Evolutionary conservation across 805 yeast species (phyloP).

Genomic region (Pichia ethanolica): DNA sequence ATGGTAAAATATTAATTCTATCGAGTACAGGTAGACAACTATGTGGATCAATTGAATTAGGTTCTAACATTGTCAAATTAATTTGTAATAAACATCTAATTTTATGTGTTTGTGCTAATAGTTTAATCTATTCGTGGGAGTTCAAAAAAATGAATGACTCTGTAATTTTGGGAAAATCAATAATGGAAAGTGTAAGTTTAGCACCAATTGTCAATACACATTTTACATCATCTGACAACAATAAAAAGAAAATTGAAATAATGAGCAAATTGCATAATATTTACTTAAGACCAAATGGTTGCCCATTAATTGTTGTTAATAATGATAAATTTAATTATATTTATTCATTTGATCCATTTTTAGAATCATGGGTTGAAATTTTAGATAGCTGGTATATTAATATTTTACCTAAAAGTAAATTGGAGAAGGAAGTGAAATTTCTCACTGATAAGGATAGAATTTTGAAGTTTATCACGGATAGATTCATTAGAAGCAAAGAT

Average conservation of each 20-base stretch:
- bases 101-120: constrained; percentile 42
- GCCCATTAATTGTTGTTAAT: constrained; percentile 35
- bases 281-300: constrained; percentile 29
- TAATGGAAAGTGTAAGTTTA: constrained; percentile 40
- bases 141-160: constrained; percentile 1
- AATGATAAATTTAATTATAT: constrained; percentile 25
- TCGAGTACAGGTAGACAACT: constrained; percentile 39
- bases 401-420: not conserved
- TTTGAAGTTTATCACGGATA: not conserved
- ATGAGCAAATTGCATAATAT: constrained; percentile 13
- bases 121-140: constrained; percentile 46
- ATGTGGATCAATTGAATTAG: constrained; percentile 46
- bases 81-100: constrained; percentile 29
- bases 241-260: constrained; percentile 19
- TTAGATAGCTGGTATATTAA: constrained; percentile 33
- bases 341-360: constrained; percentile 34
- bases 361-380: constrained; percentile 41
- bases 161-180: constrained; percentile 18
- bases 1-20: constrained; percentile 45
- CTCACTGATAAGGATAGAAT: not conserved
- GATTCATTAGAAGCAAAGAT: not conserved
- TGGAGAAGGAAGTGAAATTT: not conserved
- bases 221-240: constrained; percentile 10
- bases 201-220: constrained; percentile 44
- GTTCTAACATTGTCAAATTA: constrained; percentile 36